Base-by-base conservation (phyloP, 1,284 basidiomycete species). In the Sanguinoderma infundibulare region DNA sequence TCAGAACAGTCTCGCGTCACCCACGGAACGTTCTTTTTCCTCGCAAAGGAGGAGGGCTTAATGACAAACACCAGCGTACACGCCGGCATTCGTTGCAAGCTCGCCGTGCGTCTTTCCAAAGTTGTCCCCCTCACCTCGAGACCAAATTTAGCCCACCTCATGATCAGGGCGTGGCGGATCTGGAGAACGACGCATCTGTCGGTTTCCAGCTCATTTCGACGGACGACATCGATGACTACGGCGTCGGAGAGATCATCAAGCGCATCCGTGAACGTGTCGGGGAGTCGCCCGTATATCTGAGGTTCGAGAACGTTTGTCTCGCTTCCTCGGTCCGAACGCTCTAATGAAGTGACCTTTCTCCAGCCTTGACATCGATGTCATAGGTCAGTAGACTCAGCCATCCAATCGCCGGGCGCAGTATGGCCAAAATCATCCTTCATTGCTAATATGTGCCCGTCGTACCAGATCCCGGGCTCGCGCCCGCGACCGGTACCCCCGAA, bases 401-500 rank as follows among this genome's bases (percentile, higher is more conserved):
- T 22, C 24, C 22, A 38, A n/a, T 36, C 32, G 15, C 14, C 32
- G 22, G 1, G 9, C 34, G 3, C 39, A 38, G 5, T 9, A 7
- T 35, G 5, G 9, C n/a, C 50, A 36, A 22, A 10, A 14, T 14
- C 5, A 5, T 14, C 30, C n/a, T n/a, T 9, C n/a, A n/a, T 32
- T n/a, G 15, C 50, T 34, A 10, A 26, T n/a, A 10, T 30, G 15
- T 7, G 10, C 49, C 26, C 34, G 12, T 10, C 3, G 38, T 32
- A 58, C 14, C 38, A 90, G 90, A 94, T 75, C 91, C 91, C 57
- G 90, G 89, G 40, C 71, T 91, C 57, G 91, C 92, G 49, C 92
- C 92, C 57, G 91, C 85, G 8, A 93, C 91, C 63, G 91, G 92
- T n/a, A 94, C 92, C 3, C 92, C 91, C 7, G 92, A 94, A 74